Conservation (phyloP, 208 protist species). For the Leishmania guyanensis region DNA sequence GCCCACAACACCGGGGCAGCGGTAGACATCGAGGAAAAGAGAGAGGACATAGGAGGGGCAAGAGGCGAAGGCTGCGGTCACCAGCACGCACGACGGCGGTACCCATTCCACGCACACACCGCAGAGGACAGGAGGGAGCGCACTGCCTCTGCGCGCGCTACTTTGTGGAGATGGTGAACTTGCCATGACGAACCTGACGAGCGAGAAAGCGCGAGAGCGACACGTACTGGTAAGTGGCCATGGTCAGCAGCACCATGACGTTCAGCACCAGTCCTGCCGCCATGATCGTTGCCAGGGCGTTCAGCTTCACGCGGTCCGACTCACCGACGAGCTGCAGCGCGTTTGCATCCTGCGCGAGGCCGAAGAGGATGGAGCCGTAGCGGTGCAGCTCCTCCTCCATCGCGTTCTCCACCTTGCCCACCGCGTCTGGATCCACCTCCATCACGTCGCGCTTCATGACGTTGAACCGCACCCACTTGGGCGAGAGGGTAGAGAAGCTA, state of each 20-base stretch:
- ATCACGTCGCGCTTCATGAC: constrained; percentile 59
- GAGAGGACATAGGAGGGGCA: neutral
- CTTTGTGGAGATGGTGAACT: constrained; percentile 21
- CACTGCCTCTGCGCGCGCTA: neutral
- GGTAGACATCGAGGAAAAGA: neutral
- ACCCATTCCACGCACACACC: neutral
- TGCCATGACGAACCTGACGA: constrained; percentile 14
- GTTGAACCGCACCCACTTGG: constrained; percentile 69
- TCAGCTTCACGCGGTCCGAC: constrained; percentile 50
- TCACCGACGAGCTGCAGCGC: constrained; percentile 47
- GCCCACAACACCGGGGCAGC: neutral
- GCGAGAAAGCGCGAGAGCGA: constrained; percentile 58
- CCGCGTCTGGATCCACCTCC: constrained; percentile 47
- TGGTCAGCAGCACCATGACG: constrained; percentile 48
- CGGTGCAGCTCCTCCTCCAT: constrained; percentile 61
- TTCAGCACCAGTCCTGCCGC: constrained; percentile 47
- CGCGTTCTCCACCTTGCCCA: constrained; percentile 46
- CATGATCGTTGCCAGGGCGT: constrained; percentile 48
- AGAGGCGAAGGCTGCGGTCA: neutral
- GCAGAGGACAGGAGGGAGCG: neutral
- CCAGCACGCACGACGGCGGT: neutral
- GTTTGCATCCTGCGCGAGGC: constrained; percentile 45
- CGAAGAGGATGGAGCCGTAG: constrained; percentile 55
- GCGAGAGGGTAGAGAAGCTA: constrained; percentile 56
- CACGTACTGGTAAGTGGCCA: constrained; percentile 62